Base-by-base conservation (phyloP, 1,284 basidiomycete species). In the Meripilus lineatus region DNA sequence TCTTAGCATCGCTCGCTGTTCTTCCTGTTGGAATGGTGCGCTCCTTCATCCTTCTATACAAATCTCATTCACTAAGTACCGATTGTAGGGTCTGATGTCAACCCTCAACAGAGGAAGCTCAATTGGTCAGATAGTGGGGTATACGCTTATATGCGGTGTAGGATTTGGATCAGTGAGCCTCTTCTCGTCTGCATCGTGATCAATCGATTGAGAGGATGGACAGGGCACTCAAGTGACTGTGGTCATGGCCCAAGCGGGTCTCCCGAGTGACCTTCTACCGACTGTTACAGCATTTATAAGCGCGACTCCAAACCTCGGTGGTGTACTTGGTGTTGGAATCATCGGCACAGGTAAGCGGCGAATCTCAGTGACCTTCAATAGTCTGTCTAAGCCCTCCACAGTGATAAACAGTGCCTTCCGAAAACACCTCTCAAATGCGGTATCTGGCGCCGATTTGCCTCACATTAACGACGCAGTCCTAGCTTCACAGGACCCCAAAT, bases 211-310 rank as follows among this genome's bases (percentile, higher is more conserved):
- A 32, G 10, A 8, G 38, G 10, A 22, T 34, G 3, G 23, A 6
- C 32, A 64, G 62, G 61, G 60, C 18, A 60, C 59, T 2, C 54
- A 59, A 45, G 50, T 57, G 3, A 50, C 57, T 8, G 52, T 61
- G 49, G 50, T 65, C 17, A 60, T 63, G 15, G 58, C 59, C 1
- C 63, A 63, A 51, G 58, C 55, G 11, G 61, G 63, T 2, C 46
- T 64, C 20, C 56, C 58, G 18, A 39, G 45, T 20, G 56, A 60
- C 28, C 53, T 59, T 15, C 48, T 64, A 7, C 57, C 62, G 10
- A 64, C 61, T 20, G 58, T 64, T 10, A 64, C 64, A 8, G 63
- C 64, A 5, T 49, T 62, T 25, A 50, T 64, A 5, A 56, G 54
- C 17, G 50, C 58, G 14, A 48, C 58, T 3, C 61, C 64, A 3